Base-by-base conservation (phyloP, 2,329 filamentous ascomycete genomes). In the Neofusicoccum sp. region DNA sequence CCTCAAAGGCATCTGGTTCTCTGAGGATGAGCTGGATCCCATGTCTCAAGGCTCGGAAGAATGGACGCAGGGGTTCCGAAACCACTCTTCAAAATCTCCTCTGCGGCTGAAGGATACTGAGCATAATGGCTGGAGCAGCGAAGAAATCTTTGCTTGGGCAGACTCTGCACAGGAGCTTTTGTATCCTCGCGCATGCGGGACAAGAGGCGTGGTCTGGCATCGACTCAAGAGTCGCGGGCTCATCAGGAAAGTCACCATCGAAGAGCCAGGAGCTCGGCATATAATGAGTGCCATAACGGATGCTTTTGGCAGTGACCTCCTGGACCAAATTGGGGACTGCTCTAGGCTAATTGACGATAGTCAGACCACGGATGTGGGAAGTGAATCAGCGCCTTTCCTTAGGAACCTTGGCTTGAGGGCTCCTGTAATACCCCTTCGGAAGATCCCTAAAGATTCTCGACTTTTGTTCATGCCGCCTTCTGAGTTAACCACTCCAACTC, bases 161-260 rank as follows among this genome's bases (percentile, higher is more conserved):
- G 11, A 8, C 33, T 29, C 12, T 5, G 28, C 8, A 31, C 29
- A 52, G 4, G 48, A 43, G 22, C 89, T 88, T 85, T 78, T 92
- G 28, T 80, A 88, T 45, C 86, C 90, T 1, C 88, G 87, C 68
- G 90, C 89, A 1, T 92, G 87, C 70, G 83, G 84, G 3, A 81
- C 84, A 3, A 84, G 84, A 37, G 86, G 86, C 50, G 75, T 85
- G 12, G 83, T 90, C 39, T 89, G 90, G 69, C 83, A 87, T 73
- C 83, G 91, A n/a, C 81, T 94, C n/a, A 84, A 83, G 65, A 93
- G 90, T 71, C 85, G 90, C 61, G 91, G 91, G 0, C 80, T 93
- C 8, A 83, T 93, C 44, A 86, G 86, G 69, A 85, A 81, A 1
- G 79, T 93, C 22, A 80, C 81, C 0, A 79, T 93, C 36, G 83